A percentile compares a stretch with the other conserved stretches of the same genome.
phyloP scores from a whole-genome alignment of 1,284 basidiomycete species.

The Singerocomus inundabilis region DNA sequence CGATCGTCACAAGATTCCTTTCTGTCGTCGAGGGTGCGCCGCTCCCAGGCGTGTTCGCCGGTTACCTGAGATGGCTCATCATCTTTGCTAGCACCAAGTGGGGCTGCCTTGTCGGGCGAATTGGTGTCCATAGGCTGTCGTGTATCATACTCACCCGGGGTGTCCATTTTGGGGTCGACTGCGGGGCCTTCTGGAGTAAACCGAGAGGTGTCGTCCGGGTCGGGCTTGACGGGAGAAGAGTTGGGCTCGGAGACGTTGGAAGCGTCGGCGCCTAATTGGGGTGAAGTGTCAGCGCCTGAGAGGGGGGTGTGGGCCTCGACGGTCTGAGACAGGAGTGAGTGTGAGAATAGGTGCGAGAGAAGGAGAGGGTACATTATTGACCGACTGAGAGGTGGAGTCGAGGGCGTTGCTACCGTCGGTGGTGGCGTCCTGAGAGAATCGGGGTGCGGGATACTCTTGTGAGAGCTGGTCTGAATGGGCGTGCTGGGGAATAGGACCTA shows the following conservation, averaged over 20 bases:
- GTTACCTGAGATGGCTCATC: constrained; percentile 14
- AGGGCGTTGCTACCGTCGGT: constrained; percentile 8
- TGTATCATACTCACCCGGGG: constrained; percentile 25
- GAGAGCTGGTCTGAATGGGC: constrained; percentile 42
- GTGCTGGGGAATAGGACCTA: constrained; percentile 40
- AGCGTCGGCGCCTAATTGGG: constrained; percentile 17
- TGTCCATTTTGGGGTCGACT: constrained; percentile 14
- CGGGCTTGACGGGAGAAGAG: constrained; percentile 2
- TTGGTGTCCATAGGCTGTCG: constrained; percentile 13
- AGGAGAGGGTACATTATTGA: constrained; percentile 31
- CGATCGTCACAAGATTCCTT: constrained; percentile 22
- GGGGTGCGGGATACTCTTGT: constrained; percentile 16
- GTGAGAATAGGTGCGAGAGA: neutral
- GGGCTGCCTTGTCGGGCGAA: constrained; percentile 9
- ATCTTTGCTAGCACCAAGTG: constrained; percentile 18
- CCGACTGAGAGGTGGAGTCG: constrained; percentile 8
- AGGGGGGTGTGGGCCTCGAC: constrained; percentile 14
- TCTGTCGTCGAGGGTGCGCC: constrained; percentile 20
- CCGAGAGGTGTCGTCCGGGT: constrained; percentile 10
- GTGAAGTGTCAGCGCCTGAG: constrained; percentile 17
- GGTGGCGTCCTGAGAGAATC: constrained; percentile 5
- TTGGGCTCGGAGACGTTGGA: constrained; percentile 1
- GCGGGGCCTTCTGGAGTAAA: neutral
- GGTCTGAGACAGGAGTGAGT: constrained; percentile 17
- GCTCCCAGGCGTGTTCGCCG: constrained; percentile 22